These are phyloP conservation scores for Pythium monospermum DNA, from an alignment of 352 stramenopile genomes.

Conservation along the genomic window DNA sequence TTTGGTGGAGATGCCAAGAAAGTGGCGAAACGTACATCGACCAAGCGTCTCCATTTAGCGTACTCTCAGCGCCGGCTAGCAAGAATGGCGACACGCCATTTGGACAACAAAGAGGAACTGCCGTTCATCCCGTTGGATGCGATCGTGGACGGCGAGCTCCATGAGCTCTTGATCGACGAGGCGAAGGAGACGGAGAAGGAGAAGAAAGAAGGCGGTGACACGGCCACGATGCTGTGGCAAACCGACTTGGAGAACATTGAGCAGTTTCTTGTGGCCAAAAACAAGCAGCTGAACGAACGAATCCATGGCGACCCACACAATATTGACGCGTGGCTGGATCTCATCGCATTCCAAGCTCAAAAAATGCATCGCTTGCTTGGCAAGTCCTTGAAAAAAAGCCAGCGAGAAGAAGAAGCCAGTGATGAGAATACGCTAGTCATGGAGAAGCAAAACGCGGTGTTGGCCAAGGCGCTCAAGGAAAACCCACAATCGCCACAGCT, in stretches of 20 bases:
- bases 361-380: slow-evolving; percentile 30
- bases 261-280: slow-evolving; percentile 48
- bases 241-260: slow-evolving; percentile 66
- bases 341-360: slow-evolving; percentile 75
- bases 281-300: slow-evolving; percentile 33
- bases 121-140: slow-evolving; percentile 59
- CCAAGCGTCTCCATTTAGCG: slow-evolving; percentile 53
- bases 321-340: slow-evolving; percentile 54
- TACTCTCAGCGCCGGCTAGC: slow-evolving; percentile 58
- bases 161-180: neutral
- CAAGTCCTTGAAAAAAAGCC: neutral
- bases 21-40: slow-evolving; percentile 30
- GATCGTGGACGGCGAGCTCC: slow-evolving; percentile 32
- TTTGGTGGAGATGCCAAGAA: slow-evolving; percentile 44
- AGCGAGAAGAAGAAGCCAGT: slow-evolving; percentile 23
- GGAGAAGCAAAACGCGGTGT: slow-evolving; percentile 65
- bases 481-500: slow-evolving; percentile 50
- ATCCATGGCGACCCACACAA: slow-evolving; percentile 26
- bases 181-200: neutral
- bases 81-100: slow-evolving; percentile 5
- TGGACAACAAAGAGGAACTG: slow-evolving; percentile 25
- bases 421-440: slow-evolving; percentile 26
- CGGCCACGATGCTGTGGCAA: slow-evolving; percentile 24
- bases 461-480: slow-evolving; percentile 38
- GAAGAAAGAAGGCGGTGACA: no score